Conservation (phyloP, 805 yeast genomes). For the Yarrowia alimentaria region DNA sequence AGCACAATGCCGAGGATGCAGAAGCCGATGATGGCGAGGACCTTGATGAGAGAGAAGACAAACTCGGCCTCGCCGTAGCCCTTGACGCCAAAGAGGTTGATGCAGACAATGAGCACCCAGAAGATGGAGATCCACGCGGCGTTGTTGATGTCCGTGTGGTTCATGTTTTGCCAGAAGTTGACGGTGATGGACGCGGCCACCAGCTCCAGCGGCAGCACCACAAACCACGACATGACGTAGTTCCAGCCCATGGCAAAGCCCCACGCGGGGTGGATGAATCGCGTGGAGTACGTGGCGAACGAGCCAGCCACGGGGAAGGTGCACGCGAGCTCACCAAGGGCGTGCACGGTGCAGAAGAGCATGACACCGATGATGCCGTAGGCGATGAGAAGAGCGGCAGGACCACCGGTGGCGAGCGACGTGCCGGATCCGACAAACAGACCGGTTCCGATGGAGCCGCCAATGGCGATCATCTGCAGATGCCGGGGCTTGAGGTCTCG, state of each 20-base stretch:
- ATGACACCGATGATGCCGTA: constrained; percentile 59
- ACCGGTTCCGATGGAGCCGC: constrained; percentile 77
- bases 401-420: constrained; percentile 59
- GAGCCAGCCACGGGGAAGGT: constrained; percentile 57
- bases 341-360: constrained; percentile 57
- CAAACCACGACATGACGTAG: constrained; percentile 58
- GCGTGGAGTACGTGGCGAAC: constrained; percentile 53
- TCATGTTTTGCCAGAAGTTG: constrained; percentile 49
- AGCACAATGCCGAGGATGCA: constrained; percentile 56
- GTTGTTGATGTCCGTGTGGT: constrained; percentile 46
- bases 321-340: constrained; percentile 68
- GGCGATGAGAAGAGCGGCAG: constrained; percentile 59
- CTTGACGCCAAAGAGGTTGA: constrained; percentile 56
- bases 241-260: constrained; percentile 72
- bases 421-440: constrained; percentile 64
- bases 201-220: constrained; percentile 60
- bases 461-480: constrained; percentile 67
- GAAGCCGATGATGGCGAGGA: constrained; percentile 57
- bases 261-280: constrained; percentile 59
- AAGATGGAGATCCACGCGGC: constrained; percentile 61
- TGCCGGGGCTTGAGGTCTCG: constrained; percentile 43
- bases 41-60: constrained; percentile 56
- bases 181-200: constrained; percentile 58
- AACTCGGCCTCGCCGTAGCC: constrained; percentile 72
- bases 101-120: constrained; percentile 49